Percentiles rank a stretch among this genome's conserved stretches.
These are phyloP conservation scores for Penicillium egyptiacum DNA, from an alignment of 495 filamentous ascomycete genomes.

Conservation along the genomic window DNA sequence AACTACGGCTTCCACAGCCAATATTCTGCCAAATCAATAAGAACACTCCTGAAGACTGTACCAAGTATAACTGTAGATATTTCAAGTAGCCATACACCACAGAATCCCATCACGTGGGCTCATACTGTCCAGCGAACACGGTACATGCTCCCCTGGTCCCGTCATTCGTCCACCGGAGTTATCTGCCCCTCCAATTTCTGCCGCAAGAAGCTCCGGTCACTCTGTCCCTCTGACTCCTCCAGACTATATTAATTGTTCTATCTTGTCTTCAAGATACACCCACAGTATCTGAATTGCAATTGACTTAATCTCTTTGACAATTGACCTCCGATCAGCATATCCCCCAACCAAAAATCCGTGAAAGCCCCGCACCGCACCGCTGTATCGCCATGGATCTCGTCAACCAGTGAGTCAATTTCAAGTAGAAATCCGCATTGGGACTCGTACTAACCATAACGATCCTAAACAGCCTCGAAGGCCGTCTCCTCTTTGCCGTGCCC, in stretches of 20 bases:
- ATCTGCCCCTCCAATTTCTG: slow-evolving; percentile 36
- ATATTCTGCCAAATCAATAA: background rate
- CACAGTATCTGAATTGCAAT: slow-evolving; percentile 12
- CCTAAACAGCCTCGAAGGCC: slow-evolving; percentile 66
- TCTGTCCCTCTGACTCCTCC: slow-evolving; percentile 8
- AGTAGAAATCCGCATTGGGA: slow-evolving; percentile 2
- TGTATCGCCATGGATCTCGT: slow-evolving; percentile 70
- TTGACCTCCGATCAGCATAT: background rate
- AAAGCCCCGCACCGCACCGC: slow-evolving; percentile 32
- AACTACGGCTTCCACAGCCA: background rate
- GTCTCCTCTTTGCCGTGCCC: slow-evolving; percentile 92
- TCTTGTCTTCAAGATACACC: background rate
- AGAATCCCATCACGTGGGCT: slow-evolving; percentile 15
- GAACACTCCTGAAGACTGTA: too few relatives aligned
- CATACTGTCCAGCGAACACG: background rate
- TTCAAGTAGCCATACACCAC: background rate
- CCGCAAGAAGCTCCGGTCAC: slow-evolving; percentile 24
- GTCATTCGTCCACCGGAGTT: slow-evolving; percentile 13
- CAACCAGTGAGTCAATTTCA: slow-evolving; percentile 66
- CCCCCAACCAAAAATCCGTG: slow-evolving; percentile 4
- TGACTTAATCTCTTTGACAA: slow-evolving; percentile 9
- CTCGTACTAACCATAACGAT: slow-evolving; percentile 9
- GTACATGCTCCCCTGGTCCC: slow-evolving; percentile 6
- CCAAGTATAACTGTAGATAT: background rate
- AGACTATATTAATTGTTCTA: slow-evolving; percentile 3